Evolutionary conservation across 225 moss, liverwort and hornwort genomes (phyloP), one percentile per base, ranked within the genome.

Genomic region (Thuidium tamariscinum): DNA sequence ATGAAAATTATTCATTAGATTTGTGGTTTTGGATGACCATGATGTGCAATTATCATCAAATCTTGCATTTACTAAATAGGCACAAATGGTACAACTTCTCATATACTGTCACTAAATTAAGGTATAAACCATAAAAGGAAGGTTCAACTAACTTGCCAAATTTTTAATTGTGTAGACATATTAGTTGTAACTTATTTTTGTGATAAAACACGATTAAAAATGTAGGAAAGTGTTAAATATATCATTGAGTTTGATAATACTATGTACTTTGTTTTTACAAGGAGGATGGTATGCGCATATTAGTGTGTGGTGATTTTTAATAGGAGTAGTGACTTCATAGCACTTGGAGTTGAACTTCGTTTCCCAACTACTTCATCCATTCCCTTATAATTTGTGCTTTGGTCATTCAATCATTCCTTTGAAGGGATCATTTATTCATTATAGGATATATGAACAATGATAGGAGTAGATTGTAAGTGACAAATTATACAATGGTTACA

Each of bases 381-480:
- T 21, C 5, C 3, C 5, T 51, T 22, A 0, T 25, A 4, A 25
- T 4, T 39, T 13, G 69, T 14, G 7, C 0, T 22, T 67, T 5
- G 3, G 1, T 37, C 22, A 36, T 21, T 36, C 1, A 4, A 2
- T 67, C 37, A 4, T 41, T 69, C 7, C 0, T 23, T 39, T 1
- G 1, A 69, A 4, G 5, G 1, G 4, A 69, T 41, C 4, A 14
- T 23, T 69, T 22, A 15, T 25, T 70, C 3, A 16, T 70, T 41
- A 2, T 15, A 26, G 5, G 2, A 26, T 1, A 26, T 70, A 1
- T 1, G 1, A 16, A 27, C 16, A 27, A 46, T 16, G 44, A 44
- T 71, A 29, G 71, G 0, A 29, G 8, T 44, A 0, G 3, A 71
- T 71, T 71, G 5, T 10, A 46, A 6, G 3, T 46, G 17, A 44